phyloP scores from a whole-genome alignment of 176 grass and related monocot genomes.

The Alopecurus myosuroides region DNA sequence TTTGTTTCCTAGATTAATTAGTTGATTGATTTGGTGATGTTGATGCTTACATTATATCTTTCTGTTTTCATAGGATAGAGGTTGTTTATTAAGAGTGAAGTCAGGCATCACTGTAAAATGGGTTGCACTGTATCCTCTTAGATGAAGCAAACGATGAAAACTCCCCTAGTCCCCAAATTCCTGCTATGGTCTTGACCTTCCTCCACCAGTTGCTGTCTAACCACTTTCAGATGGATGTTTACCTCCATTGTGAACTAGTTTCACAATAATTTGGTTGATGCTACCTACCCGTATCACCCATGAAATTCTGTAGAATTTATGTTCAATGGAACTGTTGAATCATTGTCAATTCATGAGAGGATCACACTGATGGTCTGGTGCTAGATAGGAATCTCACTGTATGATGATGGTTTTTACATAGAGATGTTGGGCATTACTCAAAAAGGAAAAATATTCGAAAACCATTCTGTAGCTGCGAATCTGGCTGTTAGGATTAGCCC shows the following conservation, averaged over 20 bases:
- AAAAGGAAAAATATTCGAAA: too few species aligned
- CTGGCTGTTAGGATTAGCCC: too few species aligned
- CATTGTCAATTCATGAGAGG: background rate
- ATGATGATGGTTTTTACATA: background rate
- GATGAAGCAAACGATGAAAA: background rate
- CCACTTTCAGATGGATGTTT: background rate
- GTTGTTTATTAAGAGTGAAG: background rate
- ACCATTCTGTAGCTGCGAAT: too few species aligned
- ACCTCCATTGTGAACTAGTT: background rate
- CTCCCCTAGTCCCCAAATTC: background rate
- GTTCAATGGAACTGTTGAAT: background rate
- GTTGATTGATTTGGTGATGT: background rate
- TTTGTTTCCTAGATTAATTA: background rate
- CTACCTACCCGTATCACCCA: background rate
- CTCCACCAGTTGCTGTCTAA: background rate
- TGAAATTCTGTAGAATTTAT: background rate
- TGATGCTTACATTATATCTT: background rate
- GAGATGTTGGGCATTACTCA: too few species aligned
- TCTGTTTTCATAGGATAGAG: background rate
- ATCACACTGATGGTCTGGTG: background rate
- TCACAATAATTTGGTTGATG: constrained; percentile 10
- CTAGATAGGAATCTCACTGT: background rate
- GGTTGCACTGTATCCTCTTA: background rate
- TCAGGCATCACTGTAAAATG: background rate
- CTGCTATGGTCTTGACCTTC: background rate